These are phyloP conservation scores for Kwoniella europaea DNA, from an alignment of 768 basidiomycete genomes.

Conservation along the genomic window DNA sequence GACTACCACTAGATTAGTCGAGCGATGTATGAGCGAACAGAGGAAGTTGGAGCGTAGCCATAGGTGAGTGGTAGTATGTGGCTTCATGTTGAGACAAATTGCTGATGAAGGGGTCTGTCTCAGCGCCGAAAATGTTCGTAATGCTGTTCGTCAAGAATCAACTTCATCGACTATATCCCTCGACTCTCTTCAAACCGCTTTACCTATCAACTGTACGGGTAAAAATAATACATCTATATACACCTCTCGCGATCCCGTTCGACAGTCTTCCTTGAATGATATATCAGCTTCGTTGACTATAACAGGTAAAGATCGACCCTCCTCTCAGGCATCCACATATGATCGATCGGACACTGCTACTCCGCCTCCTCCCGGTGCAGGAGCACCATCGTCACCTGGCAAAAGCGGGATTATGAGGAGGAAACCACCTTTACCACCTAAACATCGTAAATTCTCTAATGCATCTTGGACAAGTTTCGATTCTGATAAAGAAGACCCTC, in stretches of 20 bases:
- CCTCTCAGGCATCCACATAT: conserved; percentile 16
- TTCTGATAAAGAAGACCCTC: conserved; percentile 19
- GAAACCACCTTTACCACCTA: conserved; percentile 45
- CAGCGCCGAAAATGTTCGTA: conserved; percentile 40
- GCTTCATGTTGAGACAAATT: too few relatives aligned
- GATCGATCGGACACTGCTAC: conserved; percentile 13
- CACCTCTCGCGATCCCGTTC: conserved; percentile 51
- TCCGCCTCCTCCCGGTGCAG: conserved; percentile 18
- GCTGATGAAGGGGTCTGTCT: neutral
- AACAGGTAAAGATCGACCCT: conserved; percentile 18
- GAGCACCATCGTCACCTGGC: neutral
- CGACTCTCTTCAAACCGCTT: conserved; percentile 38
- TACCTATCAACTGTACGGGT: conserved; percentile 25
- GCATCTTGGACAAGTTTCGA: conserved; percentile 27
- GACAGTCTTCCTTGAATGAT: conserved; percentile 47
- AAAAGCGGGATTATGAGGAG: conserved; percentile 13
- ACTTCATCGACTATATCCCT: conserved; percentile 41
- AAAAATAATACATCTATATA: conserved; percentile 39
- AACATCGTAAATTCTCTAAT: conserved; percentile 19
- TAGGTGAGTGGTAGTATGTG: conserved; percentile 22
- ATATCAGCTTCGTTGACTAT: conserved; percentile 41
- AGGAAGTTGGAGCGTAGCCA: conserved; percentile 44
- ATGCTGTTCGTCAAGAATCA: conserved; percentile 27
- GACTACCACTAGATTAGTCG: conserved; percentile 88
- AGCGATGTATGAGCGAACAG: conserved; percentile 71